These are phyloP conservation scores for Trichoderma atroviride DNA, from an alignment of 2,329 filamentous ascomycete genomes.

Conservation along the genomic window DNA sequence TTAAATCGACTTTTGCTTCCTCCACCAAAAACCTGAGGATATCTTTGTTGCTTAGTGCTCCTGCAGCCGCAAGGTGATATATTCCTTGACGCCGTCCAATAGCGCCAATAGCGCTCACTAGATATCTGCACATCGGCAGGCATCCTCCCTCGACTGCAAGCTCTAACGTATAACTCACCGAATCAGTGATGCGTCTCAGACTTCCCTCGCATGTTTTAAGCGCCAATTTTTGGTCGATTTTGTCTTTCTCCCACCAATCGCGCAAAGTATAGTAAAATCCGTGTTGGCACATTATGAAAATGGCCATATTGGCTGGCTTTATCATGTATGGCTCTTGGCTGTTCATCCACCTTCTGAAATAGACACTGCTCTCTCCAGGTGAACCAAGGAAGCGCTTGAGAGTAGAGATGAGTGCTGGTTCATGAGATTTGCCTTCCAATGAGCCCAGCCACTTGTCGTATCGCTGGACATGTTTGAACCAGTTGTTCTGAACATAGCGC, in stretches of 20 bases:
- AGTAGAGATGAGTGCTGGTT: not conserved
- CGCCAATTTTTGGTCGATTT: not conserved
- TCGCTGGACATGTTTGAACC: not conserved
- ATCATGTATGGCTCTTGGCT: not conserved
- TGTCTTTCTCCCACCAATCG: conserved; percentile 11
- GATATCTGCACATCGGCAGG: not conserved
- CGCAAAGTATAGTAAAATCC: conserved; percentile 15
- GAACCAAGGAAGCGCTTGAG: conserved; percentile 2
- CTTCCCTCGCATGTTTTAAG: too few relatives aligned
- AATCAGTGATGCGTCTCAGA: too few relatives aligned
- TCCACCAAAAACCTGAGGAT: not conserved
- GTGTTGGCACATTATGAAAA: not conserved
- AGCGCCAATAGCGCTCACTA: not conserved
- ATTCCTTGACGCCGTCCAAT: not conserved
- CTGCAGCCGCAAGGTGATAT: not conserved
- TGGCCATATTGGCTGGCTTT: not conserved
- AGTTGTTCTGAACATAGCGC: not conserved
- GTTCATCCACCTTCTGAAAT: not conserved
- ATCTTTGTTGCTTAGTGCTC: not conserved
- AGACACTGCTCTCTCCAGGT: not conserved
- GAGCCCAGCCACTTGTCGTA: conserved; percentile 13
- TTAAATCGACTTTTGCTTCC: not conserved
- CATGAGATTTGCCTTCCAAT: not conserved
- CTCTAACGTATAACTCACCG: too few relatives aligned
- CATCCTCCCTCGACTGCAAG: not conserved